phyloP scores from a whole-genome alignment of 345 rosid genomes.

The Brassica carinata region DNA sequence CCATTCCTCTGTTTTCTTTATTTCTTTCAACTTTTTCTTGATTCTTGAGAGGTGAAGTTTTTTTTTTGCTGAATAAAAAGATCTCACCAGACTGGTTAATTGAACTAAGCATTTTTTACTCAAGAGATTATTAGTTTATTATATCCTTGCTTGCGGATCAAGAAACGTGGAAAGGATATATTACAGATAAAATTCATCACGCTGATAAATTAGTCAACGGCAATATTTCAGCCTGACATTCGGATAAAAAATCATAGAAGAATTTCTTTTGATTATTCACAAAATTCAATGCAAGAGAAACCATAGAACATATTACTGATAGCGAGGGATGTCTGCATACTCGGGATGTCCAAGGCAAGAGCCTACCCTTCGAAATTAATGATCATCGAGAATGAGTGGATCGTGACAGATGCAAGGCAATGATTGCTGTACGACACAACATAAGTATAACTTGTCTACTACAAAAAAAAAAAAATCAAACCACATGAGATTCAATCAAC shows the following conservation, averaged over 20 bases:
- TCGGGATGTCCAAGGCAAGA: too few species aligned
- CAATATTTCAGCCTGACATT: not conserved
- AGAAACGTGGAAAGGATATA: constrained; percentile 14
- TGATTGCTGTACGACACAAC: not conserved
- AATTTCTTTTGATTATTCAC: not conserved
- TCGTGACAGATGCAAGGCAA: not conserved
- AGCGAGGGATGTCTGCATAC: constrained; percentile 16
- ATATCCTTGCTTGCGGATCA: constrained; percentile 12
- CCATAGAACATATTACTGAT: not conserved
- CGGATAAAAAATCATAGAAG: not conserved
- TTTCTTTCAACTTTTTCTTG: not conserved
- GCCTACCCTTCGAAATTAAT: too few species aligned
- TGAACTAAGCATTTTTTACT: not conserved
- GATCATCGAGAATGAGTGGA: not conserved
- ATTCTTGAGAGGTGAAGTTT: not conserved
- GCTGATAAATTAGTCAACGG: not conserved
- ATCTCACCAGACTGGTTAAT: not conserved
- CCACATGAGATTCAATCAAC: not conserved
- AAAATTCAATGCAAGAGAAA: not conserved
- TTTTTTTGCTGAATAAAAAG: not conserved
- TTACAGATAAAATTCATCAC: not conserved
- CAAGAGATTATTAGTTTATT: not conserved
- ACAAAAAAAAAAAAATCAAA: not conserved
- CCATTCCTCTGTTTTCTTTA: constrained; percentile 41
- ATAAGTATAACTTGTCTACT: not conserved